Conservation (phyloP, 306 rosid species). For the Nissolia schottii region DNA sequence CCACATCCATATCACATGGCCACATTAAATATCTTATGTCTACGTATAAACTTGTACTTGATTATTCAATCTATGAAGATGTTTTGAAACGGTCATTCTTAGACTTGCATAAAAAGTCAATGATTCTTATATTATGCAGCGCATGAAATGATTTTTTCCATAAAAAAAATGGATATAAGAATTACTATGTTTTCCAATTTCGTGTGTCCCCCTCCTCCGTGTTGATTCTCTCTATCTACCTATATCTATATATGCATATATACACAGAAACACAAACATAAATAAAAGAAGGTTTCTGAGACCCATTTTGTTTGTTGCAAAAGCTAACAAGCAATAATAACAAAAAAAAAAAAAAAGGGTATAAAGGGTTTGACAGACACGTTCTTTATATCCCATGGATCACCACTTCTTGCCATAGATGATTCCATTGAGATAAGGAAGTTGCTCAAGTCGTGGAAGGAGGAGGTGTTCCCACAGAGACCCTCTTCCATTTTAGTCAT, state of each 20-base stretch:
- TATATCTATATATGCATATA: not conserved
- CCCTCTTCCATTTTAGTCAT: constrained; percentile 59
- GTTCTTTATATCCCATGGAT: constrained; percentile 66
- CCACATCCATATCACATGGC: too few species aligned
- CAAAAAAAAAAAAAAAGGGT: not conserved
- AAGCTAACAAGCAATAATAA: not conserved
- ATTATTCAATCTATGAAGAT: too few species aligned
- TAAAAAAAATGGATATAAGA: too few species aligned
- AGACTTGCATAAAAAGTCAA: too few species aligned
- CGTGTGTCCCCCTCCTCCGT: too few species aligned
- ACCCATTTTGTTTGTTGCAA: not conserved
- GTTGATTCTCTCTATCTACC: too few species aligned
- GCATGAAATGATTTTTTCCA: too few species aligned
- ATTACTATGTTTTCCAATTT: too few species aligned
- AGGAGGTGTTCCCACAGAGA: constrained; percentile 11
- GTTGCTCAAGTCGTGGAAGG: constrained; percentile 58
- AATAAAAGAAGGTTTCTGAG: not conserved
- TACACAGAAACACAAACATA: not conserved
- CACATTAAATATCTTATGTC: too few species aligned
- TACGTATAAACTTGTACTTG: too few species aligned
- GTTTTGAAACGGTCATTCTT: too few species aligned
- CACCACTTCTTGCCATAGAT: constrained; percentile 62
- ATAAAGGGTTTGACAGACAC: constrained; percentile 38
- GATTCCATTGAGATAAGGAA: constrained; percentile 43
- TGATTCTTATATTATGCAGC: too few species aligned